Evolutionary conservation across 371 early-diverging fungal species (phyloP), one percentile per base, ranked within the genome.

Genomic region (Circinella minor): DNA sequence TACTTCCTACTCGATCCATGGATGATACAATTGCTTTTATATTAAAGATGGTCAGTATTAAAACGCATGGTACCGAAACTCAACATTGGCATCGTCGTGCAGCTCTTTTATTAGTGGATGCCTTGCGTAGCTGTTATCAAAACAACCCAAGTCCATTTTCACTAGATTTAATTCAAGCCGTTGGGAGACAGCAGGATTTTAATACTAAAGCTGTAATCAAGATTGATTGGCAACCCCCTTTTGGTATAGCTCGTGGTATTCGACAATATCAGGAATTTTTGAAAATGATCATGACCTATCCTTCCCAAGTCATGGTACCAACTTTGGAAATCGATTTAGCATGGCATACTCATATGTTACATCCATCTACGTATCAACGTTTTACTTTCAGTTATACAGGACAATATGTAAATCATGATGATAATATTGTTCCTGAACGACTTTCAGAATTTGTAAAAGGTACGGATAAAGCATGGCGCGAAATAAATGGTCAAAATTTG

Each of bases 291-390:
- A 68, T 66, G 49, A 55, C 57, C 34, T 39, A 76, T 27, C 68
- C 72, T n/a, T 55, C 13, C 3, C 15, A 72, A 55, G 74, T 77
- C 0, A 37, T 77, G 4, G 84, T 83, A 4, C 81, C 84, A 0
- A 79, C 81, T 1, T 34, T 81, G 15, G 80, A 79, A 49, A 81
- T 83, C 55, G 77, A 57, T 34, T 34, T 57, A 7, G 81, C 79
- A 1, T 81, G 84, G 84, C 84, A 84, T 60, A 79, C 81, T 4
- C 84, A 84, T 54, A 84, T 84, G 84, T 74, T 84, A n/a, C 69
- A 72, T 7, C 79, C 80, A 7, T 48, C 57, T 0, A 48, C 67
- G 15, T 84, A 84, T 49, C 75, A 80, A 2, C 74, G 72, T 8
- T 81, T 74, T 57, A 77, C 78, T 11, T 63, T 80, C 36, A 18